A percentile compares a stretch with the other conserved stretches of the same genome.
Conservation (phyloP, 352 stramenopile species). For the Phytophthora quininea region DNA sequence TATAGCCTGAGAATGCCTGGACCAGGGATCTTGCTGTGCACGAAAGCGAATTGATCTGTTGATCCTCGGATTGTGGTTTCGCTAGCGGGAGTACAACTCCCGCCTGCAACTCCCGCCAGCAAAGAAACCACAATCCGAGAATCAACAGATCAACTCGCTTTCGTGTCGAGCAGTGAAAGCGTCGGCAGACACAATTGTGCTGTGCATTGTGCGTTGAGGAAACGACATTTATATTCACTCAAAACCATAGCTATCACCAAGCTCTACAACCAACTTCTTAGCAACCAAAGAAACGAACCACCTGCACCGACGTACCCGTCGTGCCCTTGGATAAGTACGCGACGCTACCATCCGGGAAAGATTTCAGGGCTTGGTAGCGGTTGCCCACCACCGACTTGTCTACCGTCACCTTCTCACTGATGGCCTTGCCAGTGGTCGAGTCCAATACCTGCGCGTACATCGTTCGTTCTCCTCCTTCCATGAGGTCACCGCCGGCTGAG, state of each 20-base stretch:
- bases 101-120: no score
- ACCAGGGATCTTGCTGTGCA: no score
- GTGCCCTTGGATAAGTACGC: conserved; percentile 58
- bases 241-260: conserved; percentile 11
- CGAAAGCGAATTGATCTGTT: no score
- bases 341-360: conserved; percentile 54
- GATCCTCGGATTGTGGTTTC: no score
- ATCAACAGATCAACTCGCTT: no score
- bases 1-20: no score
- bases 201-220: no score
- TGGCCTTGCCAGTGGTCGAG: conserved; percentile 38
- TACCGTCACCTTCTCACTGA: conserved; percentile 54
- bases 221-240: neutral
- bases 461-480: conserved; percentile 17
- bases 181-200: no score
- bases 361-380: conserved; percentile 66
- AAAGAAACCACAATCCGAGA: no score
- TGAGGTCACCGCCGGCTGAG: conserved; percentile 34
- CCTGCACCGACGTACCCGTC: conserved; percentile 40
- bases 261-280: conserved; percentile 14
- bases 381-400: conserved; percentile 56
- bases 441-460: conserved; percentile 62
- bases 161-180: no score
- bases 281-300: conserved; percentile 50
- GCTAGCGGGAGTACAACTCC: no score